Evolutionary conservation across 768 basidiomycete species (phyloP), one percentile per base, ranked within the genome.

Genomic region (Auriscalpium vulgare): DNA sequence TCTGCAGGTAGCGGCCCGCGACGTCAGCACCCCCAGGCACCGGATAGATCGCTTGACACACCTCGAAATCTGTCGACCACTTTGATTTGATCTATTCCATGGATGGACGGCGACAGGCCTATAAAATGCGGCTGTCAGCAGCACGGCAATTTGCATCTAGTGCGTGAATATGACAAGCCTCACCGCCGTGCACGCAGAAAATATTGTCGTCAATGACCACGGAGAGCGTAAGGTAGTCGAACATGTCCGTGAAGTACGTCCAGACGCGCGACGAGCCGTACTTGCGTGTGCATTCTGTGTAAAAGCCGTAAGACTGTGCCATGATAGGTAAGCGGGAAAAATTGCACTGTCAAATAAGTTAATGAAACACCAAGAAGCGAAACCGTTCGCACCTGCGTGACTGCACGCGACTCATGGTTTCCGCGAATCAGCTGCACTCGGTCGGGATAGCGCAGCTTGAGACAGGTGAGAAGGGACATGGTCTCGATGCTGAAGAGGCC

Each of bases 161-260:
- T 95, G 65, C 29, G 29, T 7, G 29, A 7, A 29, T 29, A 54
- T 53, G 58, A 21, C 21, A 21, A 21, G 21, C 47, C 29, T 29
- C 29, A 29, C 29, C 29, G 29, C 29, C 95, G 63, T 98, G 95
- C 13, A 98, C 95, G 65, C 95, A 98, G 70, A 98, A 97, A 79
- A 98, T 95, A 66, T 85, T 86, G 74, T 98, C 93, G 72, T 98
- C 95, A 63, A 98, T 97, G 56, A 98, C 95, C 54, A 95, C 94
- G 46, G 90, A 93, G 54, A 98, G 76, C 10, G 95, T 97, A 61
- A 98, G 72, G 74, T 93, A 97, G 75, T 98, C 95, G 70, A 98
- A 98, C 94, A 98, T 97, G 74, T 98, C 95, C 56, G 95, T 98
- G 66, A 98, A 97, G 72, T 97, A 97, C 37, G 91, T 93, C 95